Evolutionary conservation across 257 asterid genomes (phyloP), one percentile per base, ranked within the genome.

Genomic region (Nicotiana knightiana): DNA sequence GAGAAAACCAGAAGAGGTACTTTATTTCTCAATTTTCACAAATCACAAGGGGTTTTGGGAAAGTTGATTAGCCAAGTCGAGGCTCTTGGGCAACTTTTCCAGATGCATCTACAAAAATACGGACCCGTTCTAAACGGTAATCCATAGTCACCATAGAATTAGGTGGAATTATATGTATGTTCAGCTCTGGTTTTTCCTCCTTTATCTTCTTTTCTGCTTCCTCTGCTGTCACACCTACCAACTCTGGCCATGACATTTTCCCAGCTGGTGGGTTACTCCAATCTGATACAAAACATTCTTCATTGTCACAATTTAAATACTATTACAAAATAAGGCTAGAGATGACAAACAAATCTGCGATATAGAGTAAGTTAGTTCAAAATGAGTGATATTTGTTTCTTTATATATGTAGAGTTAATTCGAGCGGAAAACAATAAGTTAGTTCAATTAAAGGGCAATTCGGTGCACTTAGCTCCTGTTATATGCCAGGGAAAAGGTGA

Each of bases 231-330:
- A 82, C 68, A 32, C 95, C 95, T 0, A 89, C 89, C 87, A 91
- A 37, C 68, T 89, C 93, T 3, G 93, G 93, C 95, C 95, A 91
- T 26, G 87, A 81, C 57, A 73, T 82, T 75, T 84, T 89, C 81
- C 65, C 87, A 43, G 76, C 58, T 28, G 63, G 12, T 21, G 16
- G n/a, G 11, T 46, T 82, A 37, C 79, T 61, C 59, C 61, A 43
- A 61, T 58, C 82, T 75, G 80, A 6, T 28, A 0, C 28, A 51
- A 26, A 73, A 26, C 0, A 48, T 73, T 26, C 39, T 48, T 73
- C 9, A 24, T 46, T 21, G 12, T 12, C 26, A 5, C 21, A 71
- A 71, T 21, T 43, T 43, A 43, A 43, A 37, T 67, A 70, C 5
- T 37, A 39, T 4, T 15, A 65, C 4, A 26, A 63, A 12, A 13